phyloP scores from a whole-genome alignment of 108 stramenopile genomes.

The Fistulifera pelliculosa region DNA sequence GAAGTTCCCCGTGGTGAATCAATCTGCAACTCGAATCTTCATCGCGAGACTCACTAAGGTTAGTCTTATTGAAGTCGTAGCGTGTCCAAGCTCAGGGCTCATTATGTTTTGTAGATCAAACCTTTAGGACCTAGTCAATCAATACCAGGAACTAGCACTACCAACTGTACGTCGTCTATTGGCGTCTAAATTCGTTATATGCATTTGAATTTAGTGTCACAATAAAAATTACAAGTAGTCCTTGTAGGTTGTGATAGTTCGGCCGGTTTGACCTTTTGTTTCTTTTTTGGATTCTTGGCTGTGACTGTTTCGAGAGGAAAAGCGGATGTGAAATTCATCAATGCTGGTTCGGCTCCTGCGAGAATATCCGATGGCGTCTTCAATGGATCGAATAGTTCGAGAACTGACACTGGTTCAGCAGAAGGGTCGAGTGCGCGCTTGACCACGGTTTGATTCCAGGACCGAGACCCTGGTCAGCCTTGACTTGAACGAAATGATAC shows the following conservation, averaged over 20 bases:
- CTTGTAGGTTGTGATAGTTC: not conserved
- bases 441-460: slow-evolving; percentile 36
- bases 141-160: too few relatives aligned
- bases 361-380: slow-evolving; percentile 15
- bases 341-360: slow-evolving; percentile 10
- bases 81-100: too few relatives aligned
- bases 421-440: slow-evolving; percentile 26
- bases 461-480: slow-evolving; percentile 10
- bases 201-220: too few relatives aligned
- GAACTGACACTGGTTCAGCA: slow-evolving; percentile 6
- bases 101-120: too few relatives aligned
- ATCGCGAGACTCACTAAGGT: too few relatives aligned
- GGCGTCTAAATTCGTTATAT: too few relatives aligned
- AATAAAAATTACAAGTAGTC: slow-evolving; percentile 11
- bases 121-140: too few relatives aligned
- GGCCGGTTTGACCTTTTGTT: not conserved
- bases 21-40: too few relatives aligned
- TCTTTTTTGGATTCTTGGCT: not conserved
- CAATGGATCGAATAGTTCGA: slow-evolving; percentile 20
- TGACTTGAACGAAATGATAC: not conserved
- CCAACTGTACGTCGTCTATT: too few relatives aligned
- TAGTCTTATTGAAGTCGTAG: too few relatives aligned
- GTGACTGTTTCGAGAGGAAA: slow-evolving; percentile 25
- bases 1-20: too few relatives aligned
- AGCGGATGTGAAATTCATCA: slow-evolving; percentile 16